These are phyloP conservation scores for Byssoonygena ceratinophila DNA, from an alignment of 2,329 filamentous ascomycete species.

Conservation along the genomic window DNA sequence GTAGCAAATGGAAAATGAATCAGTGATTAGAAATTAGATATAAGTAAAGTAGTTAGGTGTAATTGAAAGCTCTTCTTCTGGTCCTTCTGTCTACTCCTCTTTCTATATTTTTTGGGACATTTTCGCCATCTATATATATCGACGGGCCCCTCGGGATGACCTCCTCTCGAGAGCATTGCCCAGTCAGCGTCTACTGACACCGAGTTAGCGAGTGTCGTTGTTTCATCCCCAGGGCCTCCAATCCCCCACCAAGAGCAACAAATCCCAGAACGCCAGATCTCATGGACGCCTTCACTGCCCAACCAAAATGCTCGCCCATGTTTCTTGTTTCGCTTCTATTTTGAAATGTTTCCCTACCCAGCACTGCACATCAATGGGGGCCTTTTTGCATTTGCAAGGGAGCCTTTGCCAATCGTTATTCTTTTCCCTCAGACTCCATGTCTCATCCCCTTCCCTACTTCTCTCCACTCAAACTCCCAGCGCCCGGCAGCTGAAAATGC, in stretches of 20 bases:
- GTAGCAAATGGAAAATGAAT: background rate
- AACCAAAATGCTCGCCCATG: slow-evolving; percentile 2
- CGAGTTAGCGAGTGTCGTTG: background rate
- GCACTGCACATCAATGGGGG: background rate
- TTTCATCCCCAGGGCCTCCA: background rate
- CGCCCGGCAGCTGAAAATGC: slow-evolving; percentile 3
- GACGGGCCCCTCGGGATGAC: background rate
- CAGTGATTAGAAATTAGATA: background rate
- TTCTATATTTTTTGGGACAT: background rate
- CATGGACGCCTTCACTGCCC: slow-evolving; percentile 3
- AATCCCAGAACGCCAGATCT: slow-evolving; percentile 10
- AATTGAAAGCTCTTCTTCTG: too few species aligned
- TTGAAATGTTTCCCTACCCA: background rate
- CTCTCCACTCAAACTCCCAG: background rate
- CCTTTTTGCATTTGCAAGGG: background rate
- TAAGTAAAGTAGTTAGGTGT: background rate
- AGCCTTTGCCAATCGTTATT: background rate
- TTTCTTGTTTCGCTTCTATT: background rate
- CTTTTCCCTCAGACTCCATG: background rate
- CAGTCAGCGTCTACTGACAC: slow-evolving; percentile 6
- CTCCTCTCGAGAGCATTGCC: background rate
- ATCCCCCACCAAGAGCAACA: background rate
- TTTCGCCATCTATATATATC: slow-evolving; percentile 6
- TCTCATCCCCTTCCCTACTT: background rate
- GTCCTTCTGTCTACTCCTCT: too few species aligned